Evolutionary conservation across 2,329 filamentous ascomycete species (phyloP), one percentile per base, ranked within the genome.

Genomic region (Exophiala mesophila): DNA sequence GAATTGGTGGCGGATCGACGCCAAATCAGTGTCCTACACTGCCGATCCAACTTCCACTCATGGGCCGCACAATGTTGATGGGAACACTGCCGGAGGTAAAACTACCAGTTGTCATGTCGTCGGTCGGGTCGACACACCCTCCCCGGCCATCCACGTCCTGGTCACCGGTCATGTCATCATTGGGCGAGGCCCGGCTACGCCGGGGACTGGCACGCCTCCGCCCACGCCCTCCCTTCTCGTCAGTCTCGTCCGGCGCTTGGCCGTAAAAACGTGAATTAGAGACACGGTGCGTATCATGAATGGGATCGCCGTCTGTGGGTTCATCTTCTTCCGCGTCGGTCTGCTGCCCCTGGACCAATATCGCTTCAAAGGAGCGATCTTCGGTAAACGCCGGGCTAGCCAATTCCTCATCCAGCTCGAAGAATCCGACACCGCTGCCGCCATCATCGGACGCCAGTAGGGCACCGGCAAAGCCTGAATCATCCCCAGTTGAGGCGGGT

Each of bases 331-430:
- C n/a, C n/a, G n/a, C n/a, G n/a, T n/a, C n/a, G n/a, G n/a, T n/a
- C n/a, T n/a, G n/a, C 8, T 35, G 35, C 10, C 31, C 24, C 21
- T 40, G 33, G 4, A 43, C 47, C 12, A 31, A 17, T n/a, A 39
- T 41, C 10, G 23, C 5, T 18, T 41, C 34, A 19, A 45, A 39
- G 5, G 44, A 16, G 10, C 32, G 36, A 3, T 33, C 46, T 8
- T 52, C 51, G 19, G 43, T 31, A 29, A 48, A 30, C 8, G 33
- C 47, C 10, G 53, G 51, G 35, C 42, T 52, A 7, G 44, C 39
- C 12, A 55, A 38, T 41, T 55, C 53, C 42, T 55, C 53, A 30
- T 55, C 53, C 8, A 55, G 47, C 33, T 55, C 53, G 32, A 55
- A 55, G 28, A 55, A 55, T 5, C 53, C 53, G 10, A 54, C 47